Evolutionary conservation across 441 rosid species (phyloP).

Genomic region (Corymbia citriodora): DNA sequence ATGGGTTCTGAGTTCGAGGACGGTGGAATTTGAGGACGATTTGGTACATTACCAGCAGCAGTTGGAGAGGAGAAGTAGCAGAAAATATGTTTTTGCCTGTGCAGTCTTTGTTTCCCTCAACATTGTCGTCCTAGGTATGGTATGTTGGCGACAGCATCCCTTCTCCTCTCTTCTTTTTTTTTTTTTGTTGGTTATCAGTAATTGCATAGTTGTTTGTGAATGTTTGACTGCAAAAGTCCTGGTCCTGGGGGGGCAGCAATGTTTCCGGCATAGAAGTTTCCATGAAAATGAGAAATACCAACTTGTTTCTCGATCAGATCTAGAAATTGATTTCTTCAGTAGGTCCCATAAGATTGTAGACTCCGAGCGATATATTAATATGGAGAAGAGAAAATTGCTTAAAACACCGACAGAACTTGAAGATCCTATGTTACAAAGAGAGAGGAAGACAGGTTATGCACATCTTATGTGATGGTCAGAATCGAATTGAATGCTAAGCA

Average conservation of each 20-base stretch:
- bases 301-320: background rate
- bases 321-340: background rate
- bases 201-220: background rate
- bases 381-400: background rate
- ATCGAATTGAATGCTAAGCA: background rate
- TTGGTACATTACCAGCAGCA: slow-evolving; percentile 15
- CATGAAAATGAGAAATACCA: background rate
- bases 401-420: background rate
- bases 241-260: background rate
- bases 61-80: slow-evolving; percentile 32
- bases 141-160: slow-evolving; percentile 9
- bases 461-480: background rate
- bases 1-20: slow-evolving; percentile 51
- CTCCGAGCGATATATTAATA: background rate
- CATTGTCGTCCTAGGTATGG: slow-evolving; percentile 89
- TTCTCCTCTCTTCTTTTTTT: background rate
- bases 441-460: background rate
- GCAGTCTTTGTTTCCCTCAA: slow-evolving; percentile 81
- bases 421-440: background rate
- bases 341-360: background rate
- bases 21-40: slow-evolving; percentile 19
- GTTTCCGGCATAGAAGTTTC: background rate
- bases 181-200: background rate
- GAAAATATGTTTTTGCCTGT: slow-evolving; percentile 68
- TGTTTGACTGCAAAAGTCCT: background rate